Conservation (phyloP, 208 protist genomes). For the Wallacemonas sp. region DNA sequence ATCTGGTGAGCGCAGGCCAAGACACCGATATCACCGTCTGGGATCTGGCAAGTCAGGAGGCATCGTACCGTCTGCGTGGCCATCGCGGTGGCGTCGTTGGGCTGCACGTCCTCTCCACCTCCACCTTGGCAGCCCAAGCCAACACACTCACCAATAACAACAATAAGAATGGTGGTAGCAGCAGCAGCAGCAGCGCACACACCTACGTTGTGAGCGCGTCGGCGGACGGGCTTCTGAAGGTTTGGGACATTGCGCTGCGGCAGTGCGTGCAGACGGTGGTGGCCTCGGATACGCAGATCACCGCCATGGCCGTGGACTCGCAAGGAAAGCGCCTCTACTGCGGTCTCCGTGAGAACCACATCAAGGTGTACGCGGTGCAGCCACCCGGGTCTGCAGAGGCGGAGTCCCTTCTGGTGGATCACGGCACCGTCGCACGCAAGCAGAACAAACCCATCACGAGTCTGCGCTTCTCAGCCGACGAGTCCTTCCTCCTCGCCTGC, state of each 20-base stretch:
- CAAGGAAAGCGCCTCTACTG: constrained; percentile 74
- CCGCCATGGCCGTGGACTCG: constrained; percentile 65
- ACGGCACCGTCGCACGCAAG: constrained; percentile 74
- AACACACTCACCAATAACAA: not conserved
- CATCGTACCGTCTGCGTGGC: constrained; percentile 78
- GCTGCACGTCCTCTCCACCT: constrained; percentile 54
- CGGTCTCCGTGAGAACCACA: constrained; percentile 80
- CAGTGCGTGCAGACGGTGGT: constrained; percentile 90
- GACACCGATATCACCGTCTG: constrained; percentile 99
- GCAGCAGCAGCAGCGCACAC: constrained; percentile 13
- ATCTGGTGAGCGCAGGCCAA: constrained; percentile 88
- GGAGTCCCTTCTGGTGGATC: constrained; percentile 36
- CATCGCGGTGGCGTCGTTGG: constrained; percentile 84
- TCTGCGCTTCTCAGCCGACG: constrained; percentile 68
- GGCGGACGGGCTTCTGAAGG: constrained; percentile 88
- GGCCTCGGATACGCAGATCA: constrained; percentile 80
- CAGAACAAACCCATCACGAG: constrained; percentile 80
- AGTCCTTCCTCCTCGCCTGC: constrained; percentile 69
- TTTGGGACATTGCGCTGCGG: constrained; percentile 77
- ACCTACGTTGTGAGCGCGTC: constrained; percentile 69
- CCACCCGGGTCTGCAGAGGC: constrained; percentile 2
- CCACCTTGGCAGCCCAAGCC: not conserved
- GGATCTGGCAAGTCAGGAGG: constrained; percentile 92
- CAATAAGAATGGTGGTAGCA: not conserved
- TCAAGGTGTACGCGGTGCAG: constrained; percentile 81